phyloP scores from a whole-genome alignment of 257 asterid species.

The Rauvolfia tetraphylla region DNA sequence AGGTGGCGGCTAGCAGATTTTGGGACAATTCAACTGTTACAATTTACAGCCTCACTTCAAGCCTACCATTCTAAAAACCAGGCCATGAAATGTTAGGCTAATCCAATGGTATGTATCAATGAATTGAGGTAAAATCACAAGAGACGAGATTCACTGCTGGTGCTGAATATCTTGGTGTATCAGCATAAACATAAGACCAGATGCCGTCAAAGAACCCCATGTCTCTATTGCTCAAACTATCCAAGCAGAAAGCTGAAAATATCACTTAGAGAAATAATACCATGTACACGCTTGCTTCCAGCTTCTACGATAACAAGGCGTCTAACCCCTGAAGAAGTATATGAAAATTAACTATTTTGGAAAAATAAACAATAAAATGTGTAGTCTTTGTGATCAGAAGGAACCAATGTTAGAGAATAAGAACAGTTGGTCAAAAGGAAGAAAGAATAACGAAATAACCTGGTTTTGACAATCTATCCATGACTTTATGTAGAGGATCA shows the following conservation, averaged over 20 bases:
- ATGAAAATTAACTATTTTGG: background rate
- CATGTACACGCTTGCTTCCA: conserved; percentile 93
- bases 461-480: conserved; percentile 84
- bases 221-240: conserved; percentile 25
- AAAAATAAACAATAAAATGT: background rate
- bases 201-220: conserved; percentile 14
- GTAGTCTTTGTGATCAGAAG: background rate
- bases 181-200: background rate
- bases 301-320: conserved; percentile 83
- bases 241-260: conserved; percentile 74
- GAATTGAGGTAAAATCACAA: conserved; percentile 22
- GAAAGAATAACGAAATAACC: conserved; percentile 37
- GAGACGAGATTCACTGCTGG: conserved; percentile 3
- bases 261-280: conserved; percentile 68
- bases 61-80: conserved; percentile 30
- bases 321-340: conserved; percentile 62
- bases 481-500: conserved; percentile 66
- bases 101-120: conserved; percentile 38
- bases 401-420: background rate
- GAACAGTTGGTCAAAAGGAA: background rate
- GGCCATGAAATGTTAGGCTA: conserved; percentile 40
- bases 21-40: conserved; percentile 14
- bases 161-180: conserved; percentile 16
- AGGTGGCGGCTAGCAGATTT: conserved; percentile 14
- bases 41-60: conserved; percentile 28